Evolutionary conservation across 176 grass and related monocot species (phyloP).

Genomic region (Eleusine indica): DNA sequence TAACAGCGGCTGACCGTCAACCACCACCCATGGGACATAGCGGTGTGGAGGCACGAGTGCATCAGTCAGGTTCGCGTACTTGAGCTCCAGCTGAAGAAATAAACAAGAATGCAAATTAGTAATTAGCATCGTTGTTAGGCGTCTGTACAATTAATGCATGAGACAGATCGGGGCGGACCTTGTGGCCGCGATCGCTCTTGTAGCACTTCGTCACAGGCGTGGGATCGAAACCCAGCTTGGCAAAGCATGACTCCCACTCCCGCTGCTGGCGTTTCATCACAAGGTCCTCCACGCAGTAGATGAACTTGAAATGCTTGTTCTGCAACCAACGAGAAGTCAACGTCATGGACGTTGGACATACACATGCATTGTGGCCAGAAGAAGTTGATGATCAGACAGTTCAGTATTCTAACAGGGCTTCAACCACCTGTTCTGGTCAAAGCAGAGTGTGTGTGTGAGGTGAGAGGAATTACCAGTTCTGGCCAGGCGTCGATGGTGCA

Average conservation of each 20-base stretch:
- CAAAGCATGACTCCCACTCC: constrained; percentile 79
- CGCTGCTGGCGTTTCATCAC: constrained; percentile 49
- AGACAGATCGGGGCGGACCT: constrained; percentile 39
- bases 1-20: constrained; percentile 72
- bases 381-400: no score
- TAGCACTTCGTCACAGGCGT: constrained; percentile 68
- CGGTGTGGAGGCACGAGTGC: constrained; percentile 70
- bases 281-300: constrained; percentile 77
- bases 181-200: constrained; percentile 51
- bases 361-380: neutral
- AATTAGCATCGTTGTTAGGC: neutral
- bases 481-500: constrained; percentile 87
- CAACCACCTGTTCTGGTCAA: neutral
- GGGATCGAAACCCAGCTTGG: constrained; percentile 57
- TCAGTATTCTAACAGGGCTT: neutral
- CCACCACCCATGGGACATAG: constrained; percentile 95
- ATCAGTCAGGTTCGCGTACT: constrained; percentile 73
- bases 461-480: constrained; percentile 63
- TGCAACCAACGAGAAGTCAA: constrained; percentile 31
- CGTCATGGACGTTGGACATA: neutral
- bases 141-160: no score
- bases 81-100: constrained; percentile 66
- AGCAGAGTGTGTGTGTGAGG: neutral
- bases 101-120: neutral
- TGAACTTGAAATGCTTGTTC: constrained; percentile 81